Conservation (phyloP, 2,329 filamentous ascomycete genomes). For the Metarhizium robertsii region DNA sequence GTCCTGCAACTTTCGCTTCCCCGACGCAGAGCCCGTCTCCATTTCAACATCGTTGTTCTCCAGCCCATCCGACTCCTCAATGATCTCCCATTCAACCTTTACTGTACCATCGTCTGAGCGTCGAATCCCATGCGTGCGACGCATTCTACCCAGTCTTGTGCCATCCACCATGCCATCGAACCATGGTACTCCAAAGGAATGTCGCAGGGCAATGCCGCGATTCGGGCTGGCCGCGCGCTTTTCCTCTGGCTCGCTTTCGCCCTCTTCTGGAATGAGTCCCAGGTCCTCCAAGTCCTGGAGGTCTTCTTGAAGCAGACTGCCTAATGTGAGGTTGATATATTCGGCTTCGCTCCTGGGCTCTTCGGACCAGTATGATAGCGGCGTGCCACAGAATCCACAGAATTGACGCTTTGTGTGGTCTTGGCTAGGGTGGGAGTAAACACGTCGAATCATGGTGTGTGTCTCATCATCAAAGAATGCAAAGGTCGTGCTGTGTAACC, state of each 20-base stretch:
- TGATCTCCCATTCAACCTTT: conserved; percentile 73
- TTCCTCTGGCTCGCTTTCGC: conserved; percentile 18
- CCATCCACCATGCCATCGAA: conserved; percentile 75
- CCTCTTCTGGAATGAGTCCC: conserved; percentile 53
- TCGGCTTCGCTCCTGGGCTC: conserved; percentile 59
- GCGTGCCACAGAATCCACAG: conserved; percentile 86
- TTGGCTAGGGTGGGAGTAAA: conserved; percentile 52
- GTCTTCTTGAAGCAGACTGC: conserved; percentile 63
- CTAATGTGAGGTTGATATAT: conserved; percentile 74
- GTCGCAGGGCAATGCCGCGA: conserved; percentile 25
- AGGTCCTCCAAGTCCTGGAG: conserved; percentile 64
- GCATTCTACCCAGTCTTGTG: conserved; percentile 60
- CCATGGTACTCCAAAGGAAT: conserved; percentile 72
- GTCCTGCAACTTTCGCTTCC: conserved; percentile 45
- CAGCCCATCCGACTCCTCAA: conserved; percentile 54
- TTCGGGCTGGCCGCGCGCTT: conserved; percentile 1
- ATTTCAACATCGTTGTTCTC: conserved; percentile 26
- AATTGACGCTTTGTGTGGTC: conserved; percentile 63
- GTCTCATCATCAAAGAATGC: conserved; percentile 74
- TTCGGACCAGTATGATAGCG: conserved; percentile 77
- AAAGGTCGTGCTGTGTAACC: conserved; percentile 69
- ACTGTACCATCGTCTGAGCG: conserved; percentile 52
- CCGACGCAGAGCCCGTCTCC: conserved; percentile 21
- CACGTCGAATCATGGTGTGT: conserved; percentile 53
- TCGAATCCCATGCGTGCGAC: conserved; percentile 46